Base-by-base conservation (phyloP, 108 stramenopile species). In the Aurantiochytrium sp. region DNA sequence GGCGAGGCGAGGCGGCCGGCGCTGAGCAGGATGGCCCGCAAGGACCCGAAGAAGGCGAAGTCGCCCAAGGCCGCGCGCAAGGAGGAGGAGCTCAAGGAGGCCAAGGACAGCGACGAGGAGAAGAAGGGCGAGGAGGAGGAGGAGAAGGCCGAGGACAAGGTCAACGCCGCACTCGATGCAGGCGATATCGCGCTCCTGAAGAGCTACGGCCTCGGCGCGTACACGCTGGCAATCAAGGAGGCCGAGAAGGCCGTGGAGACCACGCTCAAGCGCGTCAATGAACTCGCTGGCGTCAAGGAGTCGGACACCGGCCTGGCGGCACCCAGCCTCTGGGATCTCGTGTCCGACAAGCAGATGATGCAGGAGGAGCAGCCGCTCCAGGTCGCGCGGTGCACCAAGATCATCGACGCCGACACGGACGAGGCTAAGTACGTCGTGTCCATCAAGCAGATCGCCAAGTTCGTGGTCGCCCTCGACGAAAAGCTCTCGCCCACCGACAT, bases 331-430 rank as follows among this genome's bases (percentile, higher is more conserved):
- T 99, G 99, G 99, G 99, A 99, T 92, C 91, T 99, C 54, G 97
- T 97, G 19, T 96, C 96, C 37, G 99, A 99, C 92, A 99, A 99
- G 93, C 97, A 98, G 92, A 98, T 98, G 98, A 98, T 99, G 98
- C 94, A 94, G 69, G 97, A 98, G 88, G 99, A 99, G 91, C 87
- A 95, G n/a, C 97, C 97, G 48, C 91, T 96, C 59, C 96, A 97
- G 90, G 98, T 99, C 6, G 98, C 99, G 5, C 89, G 97, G 37
- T 99, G 99, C 92, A 98, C 97, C 30, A 98, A 99, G 91, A 99
- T 99, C 86, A 98, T 99, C 90, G 91, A 95, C 37, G 94, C 94
- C 1, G 94, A 93, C 24, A 90, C 89, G 42, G 92, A 91, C 52
- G 92, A 90, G 36, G 89, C 90, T 91, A 98, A 99, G 91, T 99